Percentiles rank a stretch among this genome's conserved stretches.
These are phyloP conservation scores for Cryptosporidium parvum DNA, from an alignment of 169 alveolate genomes.

Conservation along the genomic window DNA sequence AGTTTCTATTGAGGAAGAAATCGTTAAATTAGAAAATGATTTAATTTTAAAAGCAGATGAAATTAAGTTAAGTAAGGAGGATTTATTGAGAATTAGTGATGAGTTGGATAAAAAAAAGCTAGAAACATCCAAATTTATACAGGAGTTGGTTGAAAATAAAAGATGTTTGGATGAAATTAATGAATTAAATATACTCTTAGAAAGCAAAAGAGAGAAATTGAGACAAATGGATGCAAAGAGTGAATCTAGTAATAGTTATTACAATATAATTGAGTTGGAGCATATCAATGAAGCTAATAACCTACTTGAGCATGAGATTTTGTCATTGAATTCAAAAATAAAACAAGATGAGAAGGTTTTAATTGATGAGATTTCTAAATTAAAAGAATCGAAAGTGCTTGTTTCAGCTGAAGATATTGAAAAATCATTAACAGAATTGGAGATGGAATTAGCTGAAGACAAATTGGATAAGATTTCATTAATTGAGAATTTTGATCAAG, in stretches of 20 bases:
- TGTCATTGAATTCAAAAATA: conserved; percentile 9
- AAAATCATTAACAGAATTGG: not conserved
- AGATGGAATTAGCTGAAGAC: not conserved
- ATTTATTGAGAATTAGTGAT: not conserved
- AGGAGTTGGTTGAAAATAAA: conserved; percentile 38
- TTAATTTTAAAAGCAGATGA: conserved; percentile 10
- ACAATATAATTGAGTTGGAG: conserved; percentile 24
- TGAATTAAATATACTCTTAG: conserved; percentile 1
- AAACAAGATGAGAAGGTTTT: conserved; percentile 9
- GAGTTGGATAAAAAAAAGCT: conserved; percentile 57
- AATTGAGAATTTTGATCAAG: not conserved
- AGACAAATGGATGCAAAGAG: conserved; percentile 1
- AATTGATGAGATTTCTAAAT: not conserved
- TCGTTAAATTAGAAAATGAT: conserved; percentile 16
- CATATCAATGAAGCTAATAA: conserved; percentile 36
- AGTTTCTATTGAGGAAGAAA: not conserved
- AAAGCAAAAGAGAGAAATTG: not conserved
- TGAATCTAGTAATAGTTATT: conserved; percentile 4
- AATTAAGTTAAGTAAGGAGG: conserved; percentile 38
- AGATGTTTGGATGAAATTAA: not conserved
- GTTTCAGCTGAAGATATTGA: conserved; percentile 3
- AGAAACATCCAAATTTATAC: not conserved
- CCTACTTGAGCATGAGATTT: conserved; percentile 5
- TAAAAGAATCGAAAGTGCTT: not conserved
- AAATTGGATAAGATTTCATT: not conserved